Evolutionary conservation across 179 eudicot species (phyloP).

Genomic region (Pouteria campechiana): DNA sequence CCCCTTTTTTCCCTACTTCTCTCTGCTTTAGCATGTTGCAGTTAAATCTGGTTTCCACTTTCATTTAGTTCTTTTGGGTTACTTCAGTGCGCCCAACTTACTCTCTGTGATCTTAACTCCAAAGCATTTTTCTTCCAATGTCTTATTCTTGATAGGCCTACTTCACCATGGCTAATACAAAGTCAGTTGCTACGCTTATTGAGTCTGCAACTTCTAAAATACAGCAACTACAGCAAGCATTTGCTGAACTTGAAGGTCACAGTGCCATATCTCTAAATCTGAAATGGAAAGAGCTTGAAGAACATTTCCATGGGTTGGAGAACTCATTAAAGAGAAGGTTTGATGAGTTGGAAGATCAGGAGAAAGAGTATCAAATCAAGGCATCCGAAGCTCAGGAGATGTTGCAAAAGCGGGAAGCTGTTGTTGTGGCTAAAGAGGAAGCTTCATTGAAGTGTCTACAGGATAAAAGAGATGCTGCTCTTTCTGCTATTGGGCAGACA

Average conservation of each 20-base stretch:
- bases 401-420: slow-evolving; percentile 69
- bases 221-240: slow-evolving; percentile 97
- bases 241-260: slow-evolving; percentile 92
- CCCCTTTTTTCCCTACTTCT: too few relatives aligned
- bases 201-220: slow-evolving; percentile 88
- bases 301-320: slow-evolving; percentile 91
- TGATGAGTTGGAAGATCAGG: slow-evolving; percentile 89
- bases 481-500: slow-evolving; percentile 59
- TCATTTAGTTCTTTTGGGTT: too few relatives aligned
- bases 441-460: slow-evolving; percentile 74
- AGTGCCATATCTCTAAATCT: slow-evolving; percentile 79
- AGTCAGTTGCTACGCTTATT: slow-evolving; percentile 54
- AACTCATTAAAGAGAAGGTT: slow-evolving; percentile 95
- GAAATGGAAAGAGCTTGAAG: slow-evolving; percentile 98
- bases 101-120: not conserved
- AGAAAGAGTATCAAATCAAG: slow-evolving; percentile 72
- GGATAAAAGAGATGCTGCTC: slow-evolving; percentile 94
- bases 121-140: not conserved
- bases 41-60: too few relatives aligned
- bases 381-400: slow-evolving; percentile 45
- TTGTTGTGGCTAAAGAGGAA: slow-evolving; percentile 74
- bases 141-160: slow-evolving; percentile 16
- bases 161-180: slow-evolving; percentile 59
- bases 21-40: too few relatives aligned
- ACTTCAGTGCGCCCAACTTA: too few relatives aligned